Percentiles rank a stretch among this genome's conserved stretches.
Conservation (phyloP, 2,329 filamentous ascomycete species). For the Bipolaris bicolor region DNA sequence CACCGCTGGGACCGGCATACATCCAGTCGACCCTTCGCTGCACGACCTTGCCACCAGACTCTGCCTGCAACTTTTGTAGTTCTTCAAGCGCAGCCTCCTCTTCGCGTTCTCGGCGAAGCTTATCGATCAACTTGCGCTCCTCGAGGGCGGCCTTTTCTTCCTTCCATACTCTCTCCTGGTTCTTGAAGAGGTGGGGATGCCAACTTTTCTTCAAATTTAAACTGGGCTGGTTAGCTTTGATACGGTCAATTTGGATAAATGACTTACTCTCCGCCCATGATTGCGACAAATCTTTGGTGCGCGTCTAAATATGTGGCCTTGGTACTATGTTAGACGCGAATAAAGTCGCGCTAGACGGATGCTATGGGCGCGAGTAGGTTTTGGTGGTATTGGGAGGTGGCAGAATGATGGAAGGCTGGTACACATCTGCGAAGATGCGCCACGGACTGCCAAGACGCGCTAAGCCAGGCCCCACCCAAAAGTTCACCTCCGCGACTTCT, state of each 20-base stretch:
- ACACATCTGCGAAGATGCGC: constrained; percentile 7
- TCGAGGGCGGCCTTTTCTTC: constrained; percentile 91
- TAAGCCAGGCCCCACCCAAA: constrained; percentile 22
- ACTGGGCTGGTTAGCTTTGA: constrained; percentile 23
- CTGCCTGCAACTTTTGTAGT: constrained; percentile 79
- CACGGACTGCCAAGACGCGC: constrained; percentile 14
- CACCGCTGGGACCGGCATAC: constrained; percentile 85
- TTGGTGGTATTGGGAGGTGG: not conserved
- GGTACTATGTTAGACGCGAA: not conserved
- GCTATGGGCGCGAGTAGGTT: not conserved
- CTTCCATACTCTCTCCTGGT: constrained; percentile 88
- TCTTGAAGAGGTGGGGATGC: constrained; percentile 88
- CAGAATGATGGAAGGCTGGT: constrained; percentile 14
- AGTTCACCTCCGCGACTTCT: constrained; percentile 34
- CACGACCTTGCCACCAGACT: constrained; percentile 81
- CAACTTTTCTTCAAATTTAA: constrained; percentile 89
- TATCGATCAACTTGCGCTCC: constrained; percentile 91
- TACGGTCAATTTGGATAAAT: no score
- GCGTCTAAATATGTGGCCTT: not conserved
- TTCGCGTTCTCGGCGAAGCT: constrained; percentile 88
- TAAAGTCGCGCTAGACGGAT: constrained; percentile 46
- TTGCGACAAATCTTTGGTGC: constrained; percentile 44
- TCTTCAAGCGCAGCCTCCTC: constrained; percentile 94
- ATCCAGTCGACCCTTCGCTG: constrained; percentile 95
- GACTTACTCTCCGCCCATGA: constrained; percentile 78